A percentile compares a stretch with the other conserved stretches of the same genome.
phyloP scores from a whole-genome alignment of 2,329 filamentous ascomycete species.

The Harringtonia lauricola region DNA sequence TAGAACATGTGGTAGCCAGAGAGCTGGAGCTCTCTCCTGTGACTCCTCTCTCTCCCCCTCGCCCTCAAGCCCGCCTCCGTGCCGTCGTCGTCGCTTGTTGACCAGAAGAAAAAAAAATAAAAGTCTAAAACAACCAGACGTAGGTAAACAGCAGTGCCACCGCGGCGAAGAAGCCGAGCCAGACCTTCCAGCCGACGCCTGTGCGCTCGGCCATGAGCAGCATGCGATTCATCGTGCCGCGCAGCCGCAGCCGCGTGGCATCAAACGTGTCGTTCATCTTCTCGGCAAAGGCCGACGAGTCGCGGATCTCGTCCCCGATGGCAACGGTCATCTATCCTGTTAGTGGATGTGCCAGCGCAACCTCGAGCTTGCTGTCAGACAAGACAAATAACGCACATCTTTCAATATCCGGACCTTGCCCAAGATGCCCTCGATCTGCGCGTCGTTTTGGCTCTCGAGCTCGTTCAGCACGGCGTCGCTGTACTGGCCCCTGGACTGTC shows the following conservation, averaged over 20 bases:
- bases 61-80: no score
- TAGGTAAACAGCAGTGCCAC: slow-evolving; percentile 79
- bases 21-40: no score
- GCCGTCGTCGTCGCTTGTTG: no score
- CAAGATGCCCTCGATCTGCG: slow-evolving; percentile 79
- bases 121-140: slow-evolving; percentile 78
- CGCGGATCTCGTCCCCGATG: slow-evolving; percentile 91
- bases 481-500: slow-evolving; percentile 63
- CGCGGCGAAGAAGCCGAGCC: slow-evolving; percentile 78
- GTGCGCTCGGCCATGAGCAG: slow-evolving; percentile 87
- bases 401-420: slow-evolving; percentile 86
- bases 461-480: slow-evolving; percentile 84
- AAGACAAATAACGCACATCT: slow-evolving; percentile 47
- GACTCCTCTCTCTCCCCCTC: no score
- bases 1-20: no score
- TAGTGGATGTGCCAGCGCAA: neutral
- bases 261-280: slow-evolving; percentile 97
- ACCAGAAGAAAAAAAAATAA: no score
- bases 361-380: neutral
- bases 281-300: slow-evolving; percentile 77
- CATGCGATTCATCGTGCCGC: slow-evolving; percentile 96
- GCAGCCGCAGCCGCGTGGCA: slow-evolving; percentile 65
- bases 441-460: slow-evolving; percentile 91
- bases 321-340: slow-evolving; percentile 89
- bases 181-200: slow-evolving; percentile 92